Percentiles rank a stretch among this genome's conserved stretches.
Conservation (phyloP, 2,329 filamentous ascomycete genomes). For the Ophiostoma ulmi region DNA sequence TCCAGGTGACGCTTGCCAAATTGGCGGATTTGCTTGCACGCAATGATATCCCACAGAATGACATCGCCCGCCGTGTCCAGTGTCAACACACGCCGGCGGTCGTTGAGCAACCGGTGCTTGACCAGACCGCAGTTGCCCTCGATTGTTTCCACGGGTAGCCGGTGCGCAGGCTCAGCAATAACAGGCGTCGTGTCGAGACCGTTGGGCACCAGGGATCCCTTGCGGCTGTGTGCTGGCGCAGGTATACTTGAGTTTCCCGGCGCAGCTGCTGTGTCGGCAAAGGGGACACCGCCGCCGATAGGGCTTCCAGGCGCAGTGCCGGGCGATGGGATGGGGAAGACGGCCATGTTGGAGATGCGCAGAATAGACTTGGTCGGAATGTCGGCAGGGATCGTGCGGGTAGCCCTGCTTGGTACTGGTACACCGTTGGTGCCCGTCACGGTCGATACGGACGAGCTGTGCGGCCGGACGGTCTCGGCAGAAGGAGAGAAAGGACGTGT, state of each 20-base stretch:
- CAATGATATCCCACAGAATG: slow-evolving; percentile 86
- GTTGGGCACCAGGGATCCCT: slow-evolving; percentile 51
- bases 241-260: not conserved
- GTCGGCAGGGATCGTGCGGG: slow-evolving; percentile 47
- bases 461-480: slow-evolving; percentile 23
- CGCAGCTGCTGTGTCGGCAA: slow-evolving; percentile 29
- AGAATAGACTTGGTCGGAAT: slow-evolving; percentile 76
- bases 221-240: slow-evolving; percentile 39
- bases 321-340: not conserved
- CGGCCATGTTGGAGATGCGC: slow-evolving; percentile 76
- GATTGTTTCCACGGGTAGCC: slow-evolving; percentile 71
- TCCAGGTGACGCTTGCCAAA: slow-evolving; percentile 93
- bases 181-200: slow-evolving; percentile 39
- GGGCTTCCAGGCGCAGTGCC: not conserved
- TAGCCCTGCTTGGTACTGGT: slow-evolving; percentile 16
- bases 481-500: slow-evolving; percentile 17
- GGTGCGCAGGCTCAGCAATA: slow-evolving; percentile 58
- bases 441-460: slow-evolving; percentile 34
- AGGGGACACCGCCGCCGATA: slow-evolving; percentile 42
- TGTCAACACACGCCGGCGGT: slow-evolving; percentile 81
- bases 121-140: slow-evolving; percentile 93
- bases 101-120: slow-evolving; percentile 87
- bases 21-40: slow-evolving; percentile 83
- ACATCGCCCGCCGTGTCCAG: slow-evolving; percentile 94
- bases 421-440: slow-evolving; percentile 34